A percentile compares a stretch with the other conserved stretches of the same genome.
phyloP scores from a whole-genome alignment of 2,329 filamentous ascomycete genomes.

The Graphiopsis chlorocephala region DNA sequence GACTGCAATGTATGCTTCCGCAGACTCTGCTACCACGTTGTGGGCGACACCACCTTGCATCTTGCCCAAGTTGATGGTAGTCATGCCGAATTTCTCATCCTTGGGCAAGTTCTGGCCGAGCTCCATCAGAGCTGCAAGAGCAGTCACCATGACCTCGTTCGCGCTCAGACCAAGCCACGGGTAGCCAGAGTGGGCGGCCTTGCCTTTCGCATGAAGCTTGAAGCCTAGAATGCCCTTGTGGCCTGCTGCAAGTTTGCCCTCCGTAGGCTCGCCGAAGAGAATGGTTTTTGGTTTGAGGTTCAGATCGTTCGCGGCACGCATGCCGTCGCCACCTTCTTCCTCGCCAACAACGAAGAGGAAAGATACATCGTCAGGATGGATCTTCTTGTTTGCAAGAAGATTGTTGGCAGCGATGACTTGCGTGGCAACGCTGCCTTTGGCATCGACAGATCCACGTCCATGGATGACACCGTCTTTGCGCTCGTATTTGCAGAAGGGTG shows the following conservation, averaged over 20 bases:
- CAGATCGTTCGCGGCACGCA: conserved; percentile 57
- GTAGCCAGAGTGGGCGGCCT: conserved; percentile 85
- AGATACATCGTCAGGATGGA: conserved; percentile 45
- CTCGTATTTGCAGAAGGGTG: conserved; percentile 68
- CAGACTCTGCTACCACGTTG: conserved; percentile 81
- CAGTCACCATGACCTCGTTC: conserved; percentile 76
- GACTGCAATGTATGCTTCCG: conserved; percentile 65
- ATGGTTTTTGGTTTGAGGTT: conserved; percentile 57
- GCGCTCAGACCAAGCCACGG: conserved; percentile 86
- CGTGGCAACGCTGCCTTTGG: conserved; percentile 60
- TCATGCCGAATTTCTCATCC: conserved; percentile 77
- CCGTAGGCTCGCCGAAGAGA: conserved; percentile 92
- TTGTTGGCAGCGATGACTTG: conserved; percentile 66
- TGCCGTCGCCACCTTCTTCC: conserved; percentile 77
- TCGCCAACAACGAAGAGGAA: conserved; percentile 74
- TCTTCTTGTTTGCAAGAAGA: conserved; percentile 43
- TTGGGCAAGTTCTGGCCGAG: conserved; percentile 65
- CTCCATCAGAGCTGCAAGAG: conserved; percentile 63
- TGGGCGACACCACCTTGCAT: conserved; percentile 78
- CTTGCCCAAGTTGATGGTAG: conserved; percentile 81
- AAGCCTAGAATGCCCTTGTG: conserved; percentile 83
- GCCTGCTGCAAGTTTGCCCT: conserved; percentile 79
- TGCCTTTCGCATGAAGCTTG: conserved; percentile 65
- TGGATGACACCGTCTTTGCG: conserved; percentile 48
- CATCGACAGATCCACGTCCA: conserved; percentile 71